Base-by-base conservation (phyloP, 805 yeast species). In the Candida rishiriensis region DNA sequence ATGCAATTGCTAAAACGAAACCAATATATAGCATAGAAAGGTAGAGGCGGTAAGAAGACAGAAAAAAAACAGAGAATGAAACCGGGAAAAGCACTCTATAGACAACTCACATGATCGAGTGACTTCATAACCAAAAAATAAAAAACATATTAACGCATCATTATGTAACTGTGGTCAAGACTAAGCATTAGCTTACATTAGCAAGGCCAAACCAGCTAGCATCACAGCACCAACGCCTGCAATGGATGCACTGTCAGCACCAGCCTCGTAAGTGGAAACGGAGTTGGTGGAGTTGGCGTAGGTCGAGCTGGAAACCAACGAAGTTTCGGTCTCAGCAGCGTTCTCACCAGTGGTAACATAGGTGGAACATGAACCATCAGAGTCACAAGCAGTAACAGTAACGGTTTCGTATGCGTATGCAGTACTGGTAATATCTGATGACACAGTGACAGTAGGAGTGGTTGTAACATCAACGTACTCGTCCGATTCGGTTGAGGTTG, bases 361-460 rank as follows among this genome's bases (percentile, higher is more conserved):
- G 10, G 51, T 43, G 40, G 37, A 35, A 38, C 49, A 43, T 10
- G 35, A 17, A 11, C 47, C 51, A 31, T 43, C 31, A n/a, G 34
- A 11, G 33, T 43, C 44, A 37, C 52, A 46, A 44, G 37, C 33
- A 33, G 54, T 48, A 33, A 52, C 32, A 31, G 49, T 47, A 36
- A 53, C 62, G 45, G 68, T 53, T 33, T 49, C 44, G 47, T 50
- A 54, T 7, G 36, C 34, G 49, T 37, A 45, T 13, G 71, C 57
- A 29, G 70, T 64, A 52, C 63, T 50, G 45, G 76, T 70, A 41
- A 68, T 57, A 55, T 67, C 72, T 35, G 66, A 61, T 37, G 72
- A 61, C 29, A 59, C 62, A 41, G 73, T 68, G 45, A 65, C 71
- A 39, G 65, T 60, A 47, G 78, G 78, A 37, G 78, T 52, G 39